These are phyloP conservation scores for Pleurotus djamor DNA, from an alignment of 768 basidiomycete species.

Conservation along the genomic window DNA sequence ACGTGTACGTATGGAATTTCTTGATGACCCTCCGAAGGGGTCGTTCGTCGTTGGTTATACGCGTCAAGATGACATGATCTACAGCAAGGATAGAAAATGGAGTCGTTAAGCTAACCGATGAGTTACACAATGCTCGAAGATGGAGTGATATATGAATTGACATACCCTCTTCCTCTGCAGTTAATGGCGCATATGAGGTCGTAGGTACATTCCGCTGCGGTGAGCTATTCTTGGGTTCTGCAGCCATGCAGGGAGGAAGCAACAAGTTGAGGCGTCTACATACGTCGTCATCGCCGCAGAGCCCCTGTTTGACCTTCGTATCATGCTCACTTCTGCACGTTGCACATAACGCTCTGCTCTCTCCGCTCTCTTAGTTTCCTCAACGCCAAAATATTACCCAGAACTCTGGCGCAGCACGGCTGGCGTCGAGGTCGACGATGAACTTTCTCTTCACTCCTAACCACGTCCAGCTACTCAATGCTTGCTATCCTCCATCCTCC, in stretches of 20 bases:
- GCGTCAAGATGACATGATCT: constrained; percentile 80
- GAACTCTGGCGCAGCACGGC: constrained; percentile 3
- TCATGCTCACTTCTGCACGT: too few relatives aligned
- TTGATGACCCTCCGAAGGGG: constrained; percentile 76
- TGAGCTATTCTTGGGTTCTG: background rate
- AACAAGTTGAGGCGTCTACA: too few relatives aligned
- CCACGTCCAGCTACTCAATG: constrained; percentile 79
- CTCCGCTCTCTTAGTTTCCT: too few relatives aligned
- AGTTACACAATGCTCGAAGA: constrained; percentile 23
- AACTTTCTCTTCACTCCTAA: constrained; percentile 76
- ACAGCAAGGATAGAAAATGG: constrained; percentile 1
- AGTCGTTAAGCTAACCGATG: constrained; percentile 4
- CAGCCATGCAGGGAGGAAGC: background rate
- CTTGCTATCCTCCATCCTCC: constrained; percentile 84
- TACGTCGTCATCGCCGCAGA: too few relatives aligned
- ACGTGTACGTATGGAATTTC: constrained; percentile 75
- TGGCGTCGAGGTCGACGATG: constrained; percentile 34
- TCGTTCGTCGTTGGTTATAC: constrained; percentile 83
- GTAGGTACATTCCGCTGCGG: constrained; percentile 13
- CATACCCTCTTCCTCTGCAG: constrained; percentile 64
- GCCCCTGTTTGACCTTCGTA: too few relatives aligned
- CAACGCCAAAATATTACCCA: too few relatives aligned
- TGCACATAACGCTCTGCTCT: too few relatives aligned
- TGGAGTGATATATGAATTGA: constrained; percentile 11
- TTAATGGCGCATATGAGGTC: constrained; percentile 39